These are phyloP conservation scores for Ballota nigra DNA, from an alignment of 257 asterid species.

Conservation along the genomic window DNA sequence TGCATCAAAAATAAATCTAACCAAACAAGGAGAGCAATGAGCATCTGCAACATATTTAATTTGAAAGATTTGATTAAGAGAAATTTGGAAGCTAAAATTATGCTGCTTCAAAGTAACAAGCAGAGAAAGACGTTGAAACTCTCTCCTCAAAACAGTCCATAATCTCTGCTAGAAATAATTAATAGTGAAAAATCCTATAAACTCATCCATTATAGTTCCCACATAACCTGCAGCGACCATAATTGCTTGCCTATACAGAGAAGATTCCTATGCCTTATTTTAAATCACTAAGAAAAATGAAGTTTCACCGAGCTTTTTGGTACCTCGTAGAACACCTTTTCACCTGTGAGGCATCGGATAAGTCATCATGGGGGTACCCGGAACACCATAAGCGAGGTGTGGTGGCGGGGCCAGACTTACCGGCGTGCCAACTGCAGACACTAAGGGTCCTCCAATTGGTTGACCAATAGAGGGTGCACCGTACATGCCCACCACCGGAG, in stretches of 20 bases:
- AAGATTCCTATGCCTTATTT: neutral
- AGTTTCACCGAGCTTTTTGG: neutral
- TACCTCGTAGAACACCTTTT: neutral
- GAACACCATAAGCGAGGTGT: constrained; percentile 54
- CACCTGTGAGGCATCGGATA: constrained; percentile 52
- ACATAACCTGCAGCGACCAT: neutral
- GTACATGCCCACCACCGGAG: constrained; percentile 46
- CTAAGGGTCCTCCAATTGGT: constrained; percentile 62
- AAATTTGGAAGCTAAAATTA: neutral
- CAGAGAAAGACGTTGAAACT: neutral
- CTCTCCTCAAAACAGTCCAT: neutral
- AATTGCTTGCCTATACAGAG: neutral
- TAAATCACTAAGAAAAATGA: neutral
- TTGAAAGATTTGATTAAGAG: neutral
- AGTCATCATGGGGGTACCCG: constrained; percentile 35
- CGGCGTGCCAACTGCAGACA: constrained; percentile 65
- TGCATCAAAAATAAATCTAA: no score
- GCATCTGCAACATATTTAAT: neutral
- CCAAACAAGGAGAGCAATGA: no score
- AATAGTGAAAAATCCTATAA: neutral
- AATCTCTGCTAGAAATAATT: constrained; percentile 7
- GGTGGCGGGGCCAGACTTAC: constrained; percentile 50
- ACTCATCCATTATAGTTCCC: neutral
- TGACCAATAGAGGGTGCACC: constrained; percentile 70
- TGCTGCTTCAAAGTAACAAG: neutral